Evolutionary conservation across 495 filamentous ascomycete genomes (phyloP), one percentile per base, ranked within the genome.

Genomic region (Penicillium robsamsonii): DNA sequence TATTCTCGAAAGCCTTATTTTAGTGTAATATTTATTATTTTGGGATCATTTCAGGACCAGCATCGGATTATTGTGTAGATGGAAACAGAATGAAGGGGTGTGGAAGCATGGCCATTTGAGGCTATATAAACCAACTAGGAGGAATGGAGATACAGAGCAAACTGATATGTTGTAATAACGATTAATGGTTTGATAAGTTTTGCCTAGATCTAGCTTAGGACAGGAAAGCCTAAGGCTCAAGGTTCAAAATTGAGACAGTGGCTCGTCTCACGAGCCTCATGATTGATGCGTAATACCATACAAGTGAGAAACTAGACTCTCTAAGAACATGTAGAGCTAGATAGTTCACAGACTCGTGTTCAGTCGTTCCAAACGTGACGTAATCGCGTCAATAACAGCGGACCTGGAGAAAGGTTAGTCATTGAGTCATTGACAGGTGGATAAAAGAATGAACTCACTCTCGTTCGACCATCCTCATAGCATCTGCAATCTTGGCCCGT

Each of bases 401-500:
- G 72, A 74, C 40, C 71, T 75, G 47, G 9, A 38, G 31, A 31
- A 33, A 11, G 24, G 49, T 67, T 51, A 61, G 55, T 48, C 15
- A 52, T 33, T 44, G 31, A 24, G n/a, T 25, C 13, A 53, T 31
- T 46, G 1, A 50, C 11, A 41, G 10, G 1, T 25, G 22, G 20
- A 17, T 41, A 4, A 38, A 17, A 17, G 46, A 37, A 40, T 33
- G 22, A 27, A 74, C 79, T 53, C 46, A 79, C 78, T 92, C 87
- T 68, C 88, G 75, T 40, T 90, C 87, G 59, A 92, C 75, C 69
- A 91, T 77, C 52, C 72, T 73, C 78, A 87, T 87, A 11, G 89
- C 83, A 69, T 90, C 84, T 15, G 76, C 75, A 56, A 89, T 69
- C 74, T 87, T 89, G 25, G 80, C 82, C 54, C 81, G 84, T 57